phyloP scores from a whole-genome alignment of 225 moss, liverwort and hornwort species.

The Physcomitrellopsis africana region DNA sequence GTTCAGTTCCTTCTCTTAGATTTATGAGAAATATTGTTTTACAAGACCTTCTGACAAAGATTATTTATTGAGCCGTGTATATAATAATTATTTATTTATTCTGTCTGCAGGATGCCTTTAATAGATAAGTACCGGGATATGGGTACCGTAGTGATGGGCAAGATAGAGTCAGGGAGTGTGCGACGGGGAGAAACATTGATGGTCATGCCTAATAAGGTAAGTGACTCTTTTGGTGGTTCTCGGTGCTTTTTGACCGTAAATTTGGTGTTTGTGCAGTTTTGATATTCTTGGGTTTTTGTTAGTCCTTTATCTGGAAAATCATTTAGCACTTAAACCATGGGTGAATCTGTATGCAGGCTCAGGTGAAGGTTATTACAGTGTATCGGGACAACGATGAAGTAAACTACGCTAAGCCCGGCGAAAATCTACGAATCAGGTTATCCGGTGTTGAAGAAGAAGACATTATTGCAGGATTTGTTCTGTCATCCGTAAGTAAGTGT shows the following conservation, averaged over 20 bases:
- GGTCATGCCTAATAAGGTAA: slow-evolving; percentile 80
- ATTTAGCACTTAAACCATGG: background rate
- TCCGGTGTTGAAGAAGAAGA: slow-evolving; percentile 97
- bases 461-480: slow-evolving; percentile 86
- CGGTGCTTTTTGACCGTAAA: background rate
- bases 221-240: background rate
- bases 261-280: background rate
- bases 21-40: background rate
- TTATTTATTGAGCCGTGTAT: background rate
- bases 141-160: slow-evolving; percentile 99
- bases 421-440: slow-evolving; percentile 86
- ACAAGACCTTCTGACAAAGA: background rate
- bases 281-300: background rate
- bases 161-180: slow-evolving; percentile 97
- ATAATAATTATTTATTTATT: background rate
- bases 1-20: background rate
- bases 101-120: slow-evolving; percentile 58
- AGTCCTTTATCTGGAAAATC: background rate
- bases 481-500: slow-evolving; percentile 80
- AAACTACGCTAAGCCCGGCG: slow-evolving; percentile 86
- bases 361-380: slow-evolving; percentile 87
- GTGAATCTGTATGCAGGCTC: slow-evolving; percentile 57
- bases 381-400: slow-evolving; percentile 97
- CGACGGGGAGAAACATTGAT: slow-evolving; percentile 87
- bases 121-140: slow-evolving; percentile 98